Conservation (phyloP, 345 rosid species). For the Pseudoturritis turrita region DNA sequence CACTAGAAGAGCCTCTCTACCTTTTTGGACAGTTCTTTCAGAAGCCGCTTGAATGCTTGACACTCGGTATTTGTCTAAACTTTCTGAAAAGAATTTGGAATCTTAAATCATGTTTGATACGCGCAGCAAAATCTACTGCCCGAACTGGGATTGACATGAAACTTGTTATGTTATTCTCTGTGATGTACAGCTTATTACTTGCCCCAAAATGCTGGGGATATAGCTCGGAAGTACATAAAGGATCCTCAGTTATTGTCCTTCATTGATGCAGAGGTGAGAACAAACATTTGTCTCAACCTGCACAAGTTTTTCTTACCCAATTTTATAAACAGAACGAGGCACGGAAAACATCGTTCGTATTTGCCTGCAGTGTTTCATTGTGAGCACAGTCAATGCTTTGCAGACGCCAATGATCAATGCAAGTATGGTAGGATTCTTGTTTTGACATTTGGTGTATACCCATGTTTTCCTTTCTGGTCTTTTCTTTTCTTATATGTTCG, state of each 20-base stretch:
- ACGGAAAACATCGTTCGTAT: neutral
- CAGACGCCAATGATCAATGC: slow-evolving; percentile 98
- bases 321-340: neutral
- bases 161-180: slow-evolving; percentile 1
- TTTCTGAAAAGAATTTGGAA: neutral
- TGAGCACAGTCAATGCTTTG: slow-evolving; percentile 82
- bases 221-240: slow-evolving; percentile 82
- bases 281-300: neutral
- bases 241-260: slow-evolving; percentile 83
- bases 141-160: neutral
- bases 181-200: slow-evolving; percentile 67
- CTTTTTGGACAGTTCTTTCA: slow-evolving; percentile 92
- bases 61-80: slow-evolving; percentile 49
- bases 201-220: slow-evolving; percentile 88
- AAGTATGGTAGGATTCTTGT: slow-evolving; percentile 59
- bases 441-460: neutral
- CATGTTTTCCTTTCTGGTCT: neutral
- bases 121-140: neutral
- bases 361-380: slow-evolving; percentile 86
- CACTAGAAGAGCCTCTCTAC: slow-evolving; percentile 94
- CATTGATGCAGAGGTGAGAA: slow-evolving; percentile 87
- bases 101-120: neutral
- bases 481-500: slow-evolving; percentile 6
- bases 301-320: neutral
- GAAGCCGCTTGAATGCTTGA: slow-evolving; percentile 85